Base-by-base conservation (phyloP, 768 basidiomycete genomes). In the Ephemerocybe angulata region DNA sequence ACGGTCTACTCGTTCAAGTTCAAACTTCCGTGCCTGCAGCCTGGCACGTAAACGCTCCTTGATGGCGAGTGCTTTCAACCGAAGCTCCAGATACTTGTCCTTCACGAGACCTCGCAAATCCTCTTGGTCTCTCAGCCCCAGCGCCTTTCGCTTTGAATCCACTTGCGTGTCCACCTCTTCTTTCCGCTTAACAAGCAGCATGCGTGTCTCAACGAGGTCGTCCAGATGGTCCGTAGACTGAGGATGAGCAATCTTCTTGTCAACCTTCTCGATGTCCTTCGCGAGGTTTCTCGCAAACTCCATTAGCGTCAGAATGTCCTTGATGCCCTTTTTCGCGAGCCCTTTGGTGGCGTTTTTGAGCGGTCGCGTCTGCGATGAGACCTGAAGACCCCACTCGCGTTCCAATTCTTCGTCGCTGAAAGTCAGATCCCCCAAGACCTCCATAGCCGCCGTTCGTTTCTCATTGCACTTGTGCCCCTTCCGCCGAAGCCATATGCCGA, bases 381-480 rank as follows among this genome's bases (percentile, higher is more conserved):
- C 41, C 56, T 66, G 64, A 13, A 31, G 51, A 11, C 33, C 42
- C 63, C 62, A 66, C 49, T 66, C 21, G 11, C 11, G 21, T 8
- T 52, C 6, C 2, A 64, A 25, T 51, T 69, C 68, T 3, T 67
- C 67, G 53, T 69, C 62, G 19, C 60, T 41, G 3, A 35, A 17
- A 35, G 8, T 17, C 17, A 17, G 8, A 8, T 35, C 33, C 8
- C 17, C 33, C 33, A 35, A 35, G 8, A 35, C 33, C 8, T 8
- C 33, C 33, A 8, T 8, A 8, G 33, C 33, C 10, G 10, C 17
- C 33, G 10, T 8, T 17, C 33, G 8, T 35, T 17, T 8, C 17
- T 35, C 33, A 8, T 8, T 35, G 17, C 33, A 35, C 10, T 8
- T 17, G 17, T 8, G 8, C 33, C 33, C 8, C 33, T 35, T 35